Evolutionary conservation across 192 early-diverging fungal species (phyloP).

Genomic region (Funneliformis geosporum): DNA sequence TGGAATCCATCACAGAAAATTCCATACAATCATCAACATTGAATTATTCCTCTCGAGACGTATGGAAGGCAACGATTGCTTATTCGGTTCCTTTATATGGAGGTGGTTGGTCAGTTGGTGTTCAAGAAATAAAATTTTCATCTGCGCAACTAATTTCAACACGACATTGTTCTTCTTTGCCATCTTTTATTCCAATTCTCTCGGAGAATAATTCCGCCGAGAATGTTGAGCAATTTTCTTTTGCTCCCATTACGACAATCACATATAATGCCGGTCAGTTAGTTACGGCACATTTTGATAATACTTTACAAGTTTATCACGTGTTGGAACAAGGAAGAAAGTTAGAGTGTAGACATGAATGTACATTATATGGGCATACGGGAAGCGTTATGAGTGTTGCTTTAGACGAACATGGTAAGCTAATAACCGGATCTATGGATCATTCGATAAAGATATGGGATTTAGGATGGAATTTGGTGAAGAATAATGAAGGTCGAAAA

Average conservation of each 20-base stretch:
- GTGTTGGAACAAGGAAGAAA: conserved; percentile 13
- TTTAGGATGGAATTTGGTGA: conserved; percentile 26
- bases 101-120: conserved; percentile 36
- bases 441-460: conserved; percentile 54
- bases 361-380: conserved; percentile 49
- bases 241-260: conserved; percentile 39
- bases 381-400: conserved; percentile 51
- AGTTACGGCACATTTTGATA: conserved; percentile 50
- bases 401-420: conserved; percentile 39
- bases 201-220: neutral
- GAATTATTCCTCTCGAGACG: neutral
- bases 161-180: conserved; percentile 23
- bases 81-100: conserved; percentile 38
- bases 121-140: conserved; percentile 37
- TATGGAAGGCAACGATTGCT: conserved; percentile 33
- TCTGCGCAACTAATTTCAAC: conserved; percentile 21
- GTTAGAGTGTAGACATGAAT: conserved; percentile 38
- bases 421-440: conserved; percentile 47
- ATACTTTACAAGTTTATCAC: conserved; percentile 50
- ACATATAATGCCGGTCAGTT: conserved; percentile 43
- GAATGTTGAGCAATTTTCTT: neutral
- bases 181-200: conserved; percentile 16
- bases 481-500: neutral
- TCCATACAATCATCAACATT: neutral
- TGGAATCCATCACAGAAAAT: conserved; percentile 18